phyloP scores from a whole-genome alignment of 106 monocot species.

The Triglochin maritima region DNA sequence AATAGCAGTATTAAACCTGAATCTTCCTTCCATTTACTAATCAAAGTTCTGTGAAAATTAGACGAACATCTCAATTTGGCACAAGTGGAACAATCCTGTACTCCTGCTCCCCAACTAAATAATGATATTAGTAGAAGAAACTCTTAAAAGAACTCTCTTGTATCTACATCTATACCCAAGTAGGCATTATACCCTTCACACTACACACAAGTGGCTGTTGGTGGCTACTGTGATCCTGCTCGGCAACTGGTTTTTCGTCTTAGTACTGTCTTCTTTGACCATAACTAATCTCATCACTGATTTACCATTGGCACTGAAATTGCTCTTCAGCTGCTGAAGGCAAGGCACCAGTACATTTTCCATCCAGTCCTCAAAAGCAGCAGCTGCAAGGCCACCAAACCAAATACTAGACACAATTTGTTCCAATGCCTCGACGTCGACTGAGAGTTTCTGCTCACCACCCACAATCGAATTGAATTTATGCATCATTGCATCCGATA shows the following conservation, averaged over 20 bases:
- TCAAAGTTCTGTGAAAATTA: no score
- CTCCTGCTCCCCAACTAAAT: no score
- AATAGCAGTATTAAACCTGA: no score
- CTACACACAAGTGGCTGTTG: no score
- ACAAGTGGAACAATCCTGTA: no score
- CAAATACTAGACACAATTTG: constrained; percentile 49
- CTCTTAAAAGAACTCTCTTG: no score
- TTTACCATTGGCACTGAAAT: no score
- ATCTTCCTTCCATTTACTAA: no score
- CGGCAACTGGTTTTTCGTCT: not conserved
- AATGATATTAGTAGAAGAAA: no score
- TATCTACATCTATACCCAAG: no score
- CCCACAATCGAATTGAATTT: constrained; percentile 38
- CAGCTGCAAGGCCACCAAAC: constrained; percentile 26
- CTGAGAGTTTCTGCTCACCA: constrained; percentile 10
- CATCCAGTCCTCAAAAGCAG: constrained; percentile 50
- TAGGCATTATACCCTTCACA: no score
- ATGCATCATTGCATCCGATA: constrained; percentile 33
- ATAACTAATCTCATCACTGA: constrained; percentile 1
- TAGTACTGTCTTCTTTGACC: not conserved
- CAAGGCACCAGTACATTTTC: constrained; percentile 39
- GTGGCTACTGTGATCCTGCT: not conserved
- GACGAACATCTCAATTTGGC: no score
- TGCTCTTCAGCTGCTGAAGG: not conserved
- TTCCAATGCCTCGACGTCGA: constrained; percentile 61